Conservation (phyloP, 495 filamentous ascomycete genomes). For the Xylaria scruposa region DNA sequence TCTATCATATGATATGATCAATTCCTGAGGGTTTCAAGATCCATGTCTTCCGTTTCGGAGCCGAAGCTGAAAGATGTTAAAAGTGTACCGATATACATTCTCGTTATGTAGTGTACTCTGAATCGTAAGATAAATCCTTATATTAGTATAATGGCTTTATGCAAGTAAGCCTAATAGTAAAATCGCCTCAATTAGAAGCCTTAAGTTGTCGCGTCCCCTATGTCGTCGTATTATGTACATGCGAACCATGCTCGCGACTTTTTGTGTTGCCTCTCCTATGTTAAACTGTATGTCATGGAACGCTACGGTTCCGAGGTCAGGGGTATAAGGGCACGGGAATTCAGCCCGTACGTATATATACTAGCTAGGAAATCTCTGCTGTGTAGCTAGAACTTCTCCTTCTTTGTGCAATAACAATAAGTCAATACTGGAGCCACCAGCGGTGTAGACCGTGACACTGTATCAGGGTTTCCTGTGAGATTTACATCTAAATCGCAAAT, state of each 20-base stretch:
- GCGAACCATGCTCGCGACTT: not conserved
- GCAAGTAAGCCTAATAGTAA: not conserved
- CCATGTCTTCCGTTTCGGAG: not conserved
- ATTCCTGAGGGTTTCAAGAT: not conserved
- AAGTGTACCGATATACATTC: not conserved
- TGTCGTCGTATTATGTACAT: not conserved
- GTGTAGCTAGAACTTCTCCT: no score
- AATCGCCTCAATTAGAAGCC: not conserved
- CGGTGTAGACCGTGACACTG: no score
- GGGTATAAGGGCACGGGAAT: no score
- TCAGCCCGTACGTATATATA: no score
- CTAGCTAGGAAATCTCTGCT: no score
- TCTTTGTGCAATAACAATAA: no score
- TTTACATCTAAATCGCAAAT: not conserved
- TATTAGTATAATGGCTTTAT: not conserved
- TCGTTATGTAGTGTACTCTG: not conserved
- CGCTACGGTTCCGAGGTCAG: no score
- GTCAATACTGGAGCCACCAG: no score
- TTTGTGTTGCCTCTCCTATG: not conserved
- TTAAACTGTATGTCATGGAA: no score
- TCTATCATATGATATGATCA: not conserved
- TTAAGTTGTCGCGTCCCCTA: not conserved
- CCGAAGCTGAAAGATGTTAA: slow-evolving; percentile 5
- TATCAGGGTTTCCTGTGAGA: not conserved
- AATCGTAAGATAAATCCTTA: not conserved